These are phyloP conservation scores for Epichloe typhina DNA, from an alignment of 2,329 filamentous ascomycete genomes.

Conservation along the genomic window DNA sequence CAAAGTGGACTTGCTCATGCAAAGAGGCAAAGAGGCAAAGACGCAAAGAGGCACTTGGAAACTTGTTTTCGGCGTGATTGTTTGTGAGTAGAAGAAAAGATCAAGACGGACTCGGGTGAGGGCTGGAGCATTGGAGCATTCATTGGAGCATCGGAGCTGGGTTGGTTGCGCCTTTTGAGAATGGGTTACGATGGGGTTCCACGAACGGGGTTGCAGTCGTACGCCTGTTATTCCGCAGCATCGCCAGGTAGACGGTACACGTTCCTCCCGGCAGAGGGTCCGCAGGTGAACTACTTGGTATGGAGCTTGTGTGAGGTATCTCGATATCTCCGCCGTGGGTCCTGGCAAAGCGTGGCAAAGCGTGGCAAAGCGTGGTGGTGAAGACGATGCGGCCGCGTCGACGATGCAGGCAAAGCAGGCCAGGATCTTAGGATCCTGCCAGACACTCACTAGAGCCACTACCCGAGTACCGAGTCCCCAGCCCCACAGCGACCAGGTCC, in stretches of 20 bases:
- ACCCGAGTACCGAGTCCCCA: no score
- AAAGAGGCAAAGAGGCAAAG: no score
- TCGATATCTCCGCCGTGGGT: not conserved
- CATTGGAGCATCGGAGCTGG: no score
- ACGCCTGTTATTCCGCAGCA: not conserved
- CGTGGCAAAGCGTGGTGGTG: no score
- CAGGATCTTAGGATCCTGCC: no score
- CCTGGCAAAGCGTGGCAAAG: no score
- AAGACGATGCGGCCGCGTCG: no score
- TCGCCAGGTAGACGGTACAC: not conserved
- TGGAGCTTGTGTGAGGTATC: not conserved
- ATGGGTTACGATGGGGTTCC: constrained; percentile 3
- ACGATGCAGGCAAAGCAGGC: no score
- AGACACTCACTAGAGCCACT: no score
- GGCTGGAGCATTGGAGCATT: not conserved
- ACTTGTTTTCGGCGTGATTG: not conserved
- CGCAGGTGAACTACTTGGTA: not conserved
- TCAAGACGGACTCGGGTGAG: not conserved
- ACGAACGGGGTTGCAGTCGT: constrained; percentile 1
- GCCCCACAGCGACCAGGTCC: no score
- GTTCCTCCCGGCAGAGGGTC: not conserved
- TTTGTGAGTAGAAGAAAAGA: not conserved
- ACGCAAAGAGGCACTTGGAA: not conserved
- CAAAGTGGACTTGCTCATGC: not conserved
- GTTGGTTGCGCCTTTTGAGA: not conserved